Conservation (phyloP, 345 rosid genomes). For the Eucalyptus virginea region DNA sequence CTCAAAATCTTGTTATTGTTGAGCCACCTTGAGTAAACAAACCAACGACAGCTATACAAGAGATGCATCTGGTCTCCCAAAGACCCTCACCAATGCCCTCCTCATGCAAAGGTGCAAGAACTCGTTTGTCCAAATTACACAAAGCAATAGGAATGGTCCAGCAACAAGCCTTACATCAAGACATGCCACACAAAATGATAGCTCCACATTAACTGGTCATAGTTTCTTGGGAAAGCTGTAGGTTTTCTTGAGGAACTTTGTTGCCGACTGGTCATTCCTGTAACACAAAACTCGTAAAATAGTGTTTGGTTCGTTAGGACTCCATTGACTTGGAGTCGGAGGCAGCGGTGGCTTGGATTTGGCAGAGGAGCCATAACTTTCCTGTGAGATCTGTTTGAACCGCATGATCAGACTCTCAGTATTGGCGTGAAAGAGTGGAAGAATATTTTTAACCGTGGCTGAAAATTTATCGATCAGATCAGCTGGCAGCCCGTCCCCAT, state of each 20-base stretch:
- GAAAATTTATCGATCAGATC: constrained; percentile 75
- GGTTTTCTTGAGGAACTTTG: constrained; percentile 81
- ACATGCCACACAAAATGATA: not conserved
- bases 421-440: constrained; percentile 56
- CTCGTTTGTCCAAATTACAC: not conserved
- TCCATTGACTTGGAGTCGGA: constrained; percentile 84
- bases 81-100: not conserved
- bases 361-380: constrained; percentile 50
- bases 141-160: not conserved
- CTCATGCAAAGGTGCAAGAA: not conserved
- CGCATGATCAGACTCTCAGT: constrained; percentile 55
- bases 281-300: constrained; percentile 73
- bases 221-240: constrained; percentile 85
- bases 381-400: constrained; percentile 28
- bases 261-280: constrained; percentile 65
- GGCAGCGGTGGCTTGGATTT: constrained; percentile 80
- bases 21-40: not conserved
- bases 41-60: not conserved
- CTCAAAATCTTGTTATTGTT: not conserved
- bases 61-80: not conserved
- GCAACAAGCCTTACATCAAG: not conserved
- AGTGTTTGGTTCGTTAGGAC: constrained; percentile 77
- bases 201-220: not conserved
- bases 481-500: constrained; percentile 85
- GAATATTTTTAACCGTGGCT: constrained; percentile 41